phyloP scores from a whole-genome alignment of 1,284 basidiomycete genomes.

The Ceratobasidium sp. region DNA sequence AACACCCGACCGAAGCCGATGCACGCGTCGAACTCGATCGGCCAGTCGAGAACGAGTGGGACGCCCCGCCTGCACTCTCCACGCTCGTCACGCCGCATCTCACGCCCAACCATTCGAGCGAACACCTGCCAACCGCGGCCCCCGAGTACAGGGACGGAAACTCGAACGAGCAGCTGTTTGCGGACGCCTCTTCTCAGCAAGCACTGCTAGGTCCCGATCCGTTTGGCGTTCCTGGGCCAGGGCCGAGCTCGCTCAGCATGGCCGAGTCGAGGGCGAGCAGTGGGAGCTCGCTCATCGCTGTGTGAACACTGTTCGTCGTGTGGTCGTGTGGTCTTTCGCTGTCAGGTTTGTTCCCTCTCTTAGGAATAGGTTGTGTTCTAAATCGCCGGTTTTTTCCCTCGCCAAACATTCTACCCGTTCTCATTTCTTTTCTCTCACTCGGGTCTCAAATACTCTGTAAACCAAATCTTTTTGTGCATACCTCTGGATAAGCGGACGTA shows the following conservation, averaged over 20 bases:
- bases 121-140: slow-evolving; percentile 1
- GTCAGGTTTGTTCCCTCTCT: no score
- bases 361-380: no score
- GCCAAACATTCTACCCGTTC: neutral
- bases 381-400: no score
- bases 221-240: neutral
- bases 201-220: neutral
- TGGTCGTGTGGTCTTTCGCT: no score
- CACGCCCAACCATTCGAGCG: slow-evolving; percentile 14
- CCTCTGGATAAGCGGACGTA: no score
- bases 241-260: slow-evolving; percentile 8
- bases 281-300: neutral
- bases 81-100: slow-evolving; percentile 31
- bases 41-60: slow-evolving; percentile 27
- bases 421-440: neutral
- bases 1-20: slow-evolving; percentile 35
- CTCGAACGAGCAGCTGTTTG: neutral
- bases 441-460: neutral
- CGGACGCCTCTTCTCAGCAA: neutral
- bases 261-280: no score
- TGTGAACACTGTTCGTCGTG: no score
- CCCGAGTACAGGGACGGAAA: slow-evolving; percentile 13
- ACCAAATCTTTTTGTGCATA: no score
- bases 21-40: slow-evolving; percentile 26
- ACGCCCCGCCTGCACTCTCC: slow-evolving; percentile 31